Evolutionary conservation across 23 red algal species (phyloP).

Genomic region (Porphyridium purpureum): DNA sequence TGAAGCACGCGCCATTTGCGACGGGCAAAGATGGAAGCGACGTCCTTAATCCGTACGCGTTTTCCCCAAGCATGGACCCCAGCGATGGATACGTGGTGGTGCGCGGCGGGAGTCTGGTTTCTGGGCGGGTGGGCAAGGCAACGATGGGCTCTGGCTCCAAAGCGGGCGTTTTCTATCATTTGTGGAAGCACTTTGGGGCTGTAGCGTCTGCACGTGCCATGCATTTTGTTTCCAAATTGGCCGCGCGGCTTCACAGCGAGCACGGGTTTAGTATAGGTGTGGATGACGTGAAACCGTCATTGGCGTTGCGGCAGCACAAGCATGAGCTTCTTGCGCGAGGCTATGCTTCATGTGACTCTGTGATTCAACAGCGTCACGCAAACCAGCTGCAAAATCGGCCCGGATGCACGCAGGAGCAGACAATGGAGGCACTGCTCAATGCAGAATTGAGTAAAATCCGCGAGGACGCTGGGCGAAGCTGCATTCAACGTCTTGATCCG

Average conservation of each 20-base stretch:
- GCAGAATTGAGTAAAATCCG: constrained; percentile 58
- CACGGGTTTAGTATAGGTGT: constrained; percentile 86
- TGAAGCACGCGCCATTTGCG: too few species aligned
- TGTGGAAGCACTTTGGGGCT: constrained; percentile 47
- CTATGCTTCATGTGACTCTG: constrained; percentile 22
- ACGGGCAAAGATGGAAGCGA: too few species aligned
- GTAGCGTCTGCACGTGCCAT: constrained; percentile 56
- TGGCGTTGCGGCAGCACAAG: constrained; percentile 20
- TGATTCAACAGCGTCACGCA: constrained; percentile 27
- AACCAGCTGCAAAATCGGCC: constrained; percentile 41
- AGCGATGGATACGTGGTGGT: constrained; percentile 53
- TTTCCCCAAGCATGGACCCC: too few species aligned
- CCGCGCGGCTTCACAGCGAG: constrained; percentile 57
- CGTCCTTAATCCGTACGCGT: too few species aligned
- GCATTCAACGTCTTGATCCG: constrained; percentile 31
- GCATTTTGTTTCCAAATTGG: constrained; percentile 64
- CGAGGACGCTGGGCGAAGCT: constrained; percentile 50
- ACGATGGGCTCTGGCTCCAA: constrained; percentile 70
- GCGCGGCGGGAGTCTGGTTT: constrained; percentile 65
- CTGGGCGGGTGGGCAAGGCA: constrained; percentile 84
- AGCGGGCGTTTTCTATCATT: constrained; percentile 63
- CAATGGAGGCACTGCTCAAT: constrained; percentile 69
- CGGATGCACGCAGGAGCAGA: constrained; percentile 75
- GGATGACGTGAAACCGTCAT: constrained; percentile 74
- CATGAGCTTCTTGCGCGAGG: constrained; percentile 17